phyloP scores from a whole-genome alignment of 1,139 yeast genomes.

The Protomyces pachydermus region DNA sequence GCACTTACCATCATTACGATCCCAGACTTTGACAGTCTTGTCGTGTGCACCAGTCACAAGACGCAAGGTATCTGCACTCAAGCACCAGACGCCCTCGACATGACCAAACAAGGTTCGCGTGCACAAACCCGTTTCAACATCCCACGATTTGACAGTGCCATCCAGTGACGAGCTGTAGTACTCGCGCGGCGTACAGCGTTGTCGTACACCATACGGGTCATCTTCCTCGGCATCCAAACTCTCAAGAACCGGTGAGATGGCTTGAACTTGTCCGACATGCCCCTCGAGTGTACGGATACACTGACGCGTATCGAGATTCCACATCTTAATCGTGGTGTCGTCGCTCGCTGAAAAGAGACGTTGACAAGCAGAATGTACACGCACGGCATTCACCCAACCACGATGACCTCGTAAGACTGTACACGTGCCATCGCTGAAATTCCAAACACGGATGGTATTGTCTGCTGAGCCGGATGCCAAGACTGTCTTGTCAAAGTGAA shows the following conservation, averaged over 20 bases:
- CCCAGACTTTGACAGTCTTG: slow-evolving; percentile 98
- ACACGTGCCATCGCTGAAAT: slow-evolving; percentile 86
- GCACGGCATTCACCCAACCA: slow-evolving; percentile 87
- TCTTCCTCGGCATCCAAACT: slow-evolving; percentile 16
- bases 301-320: slow-evolving; percentile 79
- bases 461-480: slow-evolving; percentile 95
- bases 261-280: slow-evolving; percentile 44
- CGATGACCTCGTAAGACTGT: slow-evolving; percentile 88
- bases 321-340: slow-evolving; percentile 87
- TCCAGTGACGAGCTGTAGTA: slow-evolving; percentile 28
- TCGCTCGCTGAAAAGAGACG: slow-evolving; percentile 85
- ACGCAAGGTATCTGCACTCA: slow-evolving; percentile 86
- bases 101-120: slow-evolving; percentile 87
- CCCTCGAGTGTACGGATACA: slow-evolving; percentile 75
- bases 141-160: slow-evolving; percentile 64
- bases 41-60: slow-evolving; percentile 95
- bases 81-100: slow-evolving; percentile 97
- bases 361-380: slow-evolving; percentile 70
- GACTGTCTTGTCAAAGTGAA: slow-evolving; percentile 70
- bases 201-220: slow-evolving; percentile 14
- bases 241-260: slow-evolving; percentile 22
- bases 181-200: slow-evolving; percentile 7
- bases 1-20: slow-evolving; percentile 76
- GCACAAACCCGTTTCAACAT: slow-evolving; percentile 58
- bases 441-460: slow-evolving; percentile 89